Evolutionary conservation across 1,284 basidiomycete species (phyloP).

Genomic region (Cystobasidium sp.): DNA sequence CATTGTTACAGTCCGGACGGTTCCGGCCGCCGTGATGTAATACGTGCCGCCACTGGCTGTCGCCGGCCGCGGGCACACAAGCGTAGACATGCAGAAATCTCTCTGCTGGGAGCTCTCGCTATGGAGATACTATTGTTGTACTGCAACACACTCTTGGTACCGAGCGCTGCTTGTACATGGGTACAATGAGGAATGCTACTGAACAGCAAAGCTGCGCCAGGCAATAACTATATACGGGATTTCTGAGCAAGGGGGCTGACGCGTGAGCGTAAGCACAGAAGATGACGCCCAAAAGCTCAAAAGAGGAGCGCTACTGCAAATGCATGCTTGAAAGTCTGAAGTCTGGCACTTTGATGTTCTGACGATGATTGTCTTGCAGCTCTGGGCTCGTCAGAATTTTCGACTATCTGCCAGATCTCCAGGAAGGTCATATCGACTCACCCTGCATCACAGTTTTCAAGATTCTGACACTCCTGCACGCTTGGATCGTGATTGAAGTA

Average conservation of each 20-base stretch:
- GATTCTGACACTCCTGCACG: constrained; percentile 18
- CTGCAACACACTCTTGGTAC: constrained; percentile 19
- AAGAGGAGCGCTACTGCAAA: constrained; percentile 22
- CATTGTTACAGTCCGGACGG: constrained; percentile 20
- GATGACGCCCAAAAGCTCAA: constrained; percentile 20
- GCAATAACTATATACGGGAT: constrained; percentile 13
- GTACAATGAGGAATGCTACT: constrained; percentile 21
- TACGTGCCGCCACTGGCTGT: constrained; percentile 17
- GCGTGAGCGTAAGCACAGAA: constrained; percentile 20
- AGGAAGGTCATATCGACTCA: constrained; percentile 19
- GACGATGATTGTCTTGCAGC: constrained; percentile 16
- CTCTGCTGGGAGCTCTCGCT: constrained; percentile 19
- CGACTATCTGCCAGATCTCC: constrained; percentile 18
- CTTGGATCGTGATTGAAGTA: constrained; percentile 13
- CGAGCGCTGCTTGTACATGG: constrained; percentile 12
- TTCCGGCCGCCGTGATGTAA: constrained; percentile 11
- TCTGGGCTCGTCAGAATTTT: constrained; percentile 15
- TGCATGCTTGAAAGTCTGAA: constrained; percentile 17
- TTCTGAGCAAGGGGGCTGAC: constrained; percentile 13
- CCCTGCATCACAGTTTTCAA: constrained; percentile 12
- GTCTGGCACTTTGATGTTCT: constrained; percentile 18
- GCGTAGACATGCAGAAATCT: constrained; percentile 17
- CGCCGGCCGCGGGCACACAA: constrained; percentile 18
- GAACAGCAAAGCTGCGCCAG: constrained; percentile 18
- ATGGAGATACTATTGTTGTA: constrained; percentile 17